Percentiles rank a stretch among this genome's conserved stretches.
Conservation (phyloP, 139 green algal species). For the Nannochloris sp. region DNA sequence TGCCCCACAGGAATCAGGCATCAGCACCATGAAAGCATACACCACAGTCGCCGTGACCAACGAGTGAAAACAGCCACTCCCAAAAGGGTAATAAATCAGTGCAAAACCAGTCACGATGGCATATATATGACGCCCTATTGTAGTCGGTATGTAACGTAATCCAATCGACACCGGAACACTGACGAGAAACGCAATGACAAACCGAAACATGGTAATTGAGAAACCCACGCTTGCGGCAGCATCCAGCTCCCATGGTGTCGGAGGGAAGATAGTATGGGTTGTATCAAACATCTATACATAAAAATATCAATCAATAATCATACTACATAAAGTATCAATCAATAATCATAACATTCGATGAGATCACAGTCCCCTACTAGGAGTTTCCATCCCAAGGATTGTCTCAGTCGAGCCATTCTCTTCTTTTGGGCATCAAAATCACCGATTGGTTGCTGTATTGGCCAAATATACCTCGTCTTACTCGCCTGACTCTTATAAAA, state of each 20-base stretch:
- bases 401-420: conserved; percentile 41
- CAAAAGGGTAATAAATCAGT: conserved; percentile 75
- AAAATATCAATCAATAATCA: neutral
- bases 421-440: conserved; percentile 60
- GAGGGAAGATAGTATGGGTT: neutral
- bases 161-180: conserved; percentile 26
- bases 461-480: conserved; percentile 71
- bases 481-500: conserved; percentile 49
- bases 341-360: conserved; percentile 60
- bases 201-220: conserved; percentile 40
- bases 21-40: conserved; percentile 52
- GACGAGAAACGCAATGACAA: conserved; percentile 39
- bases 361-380: conserved; percentile 57
- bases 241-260: conserved; percentile 21
- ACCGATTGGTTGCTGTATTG: conserved; percentile 54
- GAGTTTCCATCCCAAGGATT: conserved; percentile 50
- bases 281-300: neutral
- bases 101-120: conserved; percentile 41
- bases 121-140: conserved; percentile 58
- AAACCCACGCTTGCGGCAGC: conserved; percentile 3
- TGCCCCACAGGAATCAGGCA: conserved; percentile 39
- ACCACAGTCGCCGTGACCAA: conserved; percentile 36
- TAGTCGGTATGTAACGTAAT: conserved; percentile 22
- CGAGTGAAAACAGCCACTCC: conserved; percentile 44
- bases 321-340: neutral